Conservation (phyloP, 495 filamentous ascomycete species). For the Penicillium daleae region DNA sequence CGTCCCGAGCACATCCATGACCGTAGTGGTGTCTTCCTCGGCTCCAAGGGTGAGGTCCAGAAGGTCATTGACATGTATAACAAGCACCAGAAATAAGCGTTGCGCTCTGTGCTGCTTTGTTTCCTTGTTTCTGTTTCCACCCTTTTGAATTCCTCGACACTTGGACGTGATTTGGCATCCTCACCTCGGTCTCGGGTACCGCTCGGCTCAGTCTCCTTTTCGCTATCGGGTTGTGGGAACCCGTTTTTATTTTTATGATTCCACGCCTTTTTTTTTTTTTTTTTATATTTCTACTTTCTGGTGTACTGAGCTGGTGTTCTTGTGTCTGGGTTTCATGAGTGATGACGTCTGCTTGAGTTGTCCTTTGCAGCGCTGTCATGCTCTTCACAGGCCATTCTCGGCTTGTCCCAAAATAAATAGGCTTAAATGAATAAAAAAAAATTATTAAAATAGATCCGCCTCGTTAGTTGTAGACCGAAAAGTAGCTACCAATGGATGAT, state of each 20-base stretch:
- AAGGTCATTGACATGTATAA: conserved; percentile 77
- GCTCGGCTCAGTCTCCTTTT: conserved; percentile 16
- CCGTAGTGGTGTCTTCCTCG: conserved; percentile 92
- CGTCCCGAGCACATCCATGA: conserved; percentile 95
- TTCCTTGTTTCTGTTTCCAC: background rate
- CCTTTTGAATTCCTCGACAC: conserved; percentile 1
- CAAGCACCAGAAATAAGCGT: conserved; percentile 39
- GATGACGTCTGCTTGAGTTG: conserved; percentile 8
- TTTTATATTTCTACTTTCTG: too few species aligned
- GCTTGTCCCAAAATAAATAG: background rate
- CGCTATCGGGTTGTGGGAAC: background rate
- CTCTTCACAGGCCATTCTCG: background rate
- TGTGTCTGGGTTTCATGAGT: conserved; percentile 10
- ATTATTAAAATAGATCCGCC: conserved; percentile 14
- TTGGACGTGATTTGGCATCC: conserved; percentile 13
- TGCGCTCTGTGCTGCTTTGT: background rate
- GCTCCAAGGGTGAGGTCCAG: conserved; percentile 91
- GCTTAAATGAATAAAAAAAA: conserved; percentile 16
- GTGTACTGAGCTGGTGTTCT: conserved; percentile 9
- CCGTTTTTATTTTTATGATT: conserved; percentile 14
- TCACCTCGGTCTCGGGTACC: conserved; percentile 6
- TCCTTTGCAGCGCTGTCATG: conserved; percentile 5
- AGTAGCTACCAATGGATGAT: too few species aligned
- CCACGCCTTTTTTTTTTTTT: conserved; percentile 11
- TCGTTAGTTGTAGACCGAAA: background rate